Evolutionary conservation across 768 basidiomycete genomes (phyloP).

Genomic region (Tulasnella sp.): DNA sequence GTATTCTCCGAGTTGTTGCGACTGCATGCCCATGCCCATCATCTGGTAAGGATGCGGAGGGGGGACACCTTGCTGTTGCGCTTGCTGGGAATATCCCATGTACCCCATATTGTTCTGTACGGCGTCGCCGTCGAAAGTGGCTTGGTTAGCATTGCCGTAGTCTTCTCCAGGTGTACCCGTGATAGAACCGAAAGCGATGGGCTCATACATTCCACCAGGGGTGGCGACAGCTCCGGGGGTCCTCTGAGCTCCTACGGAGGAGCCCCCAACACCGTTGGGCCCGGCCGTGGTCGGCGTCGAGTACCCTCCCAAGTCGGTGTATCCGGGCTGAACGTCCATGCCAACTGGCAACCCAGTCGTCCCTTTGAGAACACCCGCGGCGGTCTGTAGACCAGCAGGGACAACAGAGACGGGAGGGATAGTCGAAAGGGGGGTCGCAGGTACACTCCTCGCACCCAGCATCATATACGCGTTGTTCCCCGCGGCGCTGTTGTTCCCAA

Average conservation of each 20-base stretch:
- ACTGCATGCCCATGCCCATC: no score
- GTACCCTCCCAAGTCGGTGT: background rate
- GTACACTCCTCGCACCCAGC: slow-evolving; percentile 9
- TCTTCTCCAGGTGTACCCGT: background rate
- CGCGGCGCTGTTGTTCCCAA: background rate
- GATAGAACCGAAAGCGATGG: slow-evolving; percentile 7
- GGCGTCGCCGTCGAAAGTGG: background rate
- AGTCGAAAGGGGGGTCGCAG: slow-evolving; percentile 6
- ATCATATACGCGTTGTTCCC: background rate
- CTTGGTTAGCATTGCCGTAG: background rate
- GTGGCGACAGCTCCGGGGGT: background rate
- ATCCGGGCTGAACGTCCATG: background rate
- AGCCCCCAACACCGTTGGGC: background rate
- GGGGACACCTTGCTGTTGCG: no score
- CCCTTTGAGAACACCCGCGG: background rate
- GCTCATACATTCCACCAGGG: background rate
- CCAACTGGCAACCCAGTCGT: background rate
- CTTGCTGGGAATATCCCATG: background rate
- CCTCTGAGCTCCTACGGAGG: background rate
- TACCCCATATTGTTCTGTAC: background rate
- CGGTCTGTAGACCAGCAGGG: background rate
- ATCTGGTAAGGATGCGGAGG: no score
- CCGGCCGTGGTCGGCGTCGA: no score
- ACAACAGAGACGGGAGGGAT: background rate
- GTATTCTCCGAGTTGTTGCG: no score